Evolutionary conservation across 2,329 filamentous ascomycete genomes (phyloP), one percentile per base, ranked within the genome.

Genomic region (Hyphodiscus sp.): DNA sequence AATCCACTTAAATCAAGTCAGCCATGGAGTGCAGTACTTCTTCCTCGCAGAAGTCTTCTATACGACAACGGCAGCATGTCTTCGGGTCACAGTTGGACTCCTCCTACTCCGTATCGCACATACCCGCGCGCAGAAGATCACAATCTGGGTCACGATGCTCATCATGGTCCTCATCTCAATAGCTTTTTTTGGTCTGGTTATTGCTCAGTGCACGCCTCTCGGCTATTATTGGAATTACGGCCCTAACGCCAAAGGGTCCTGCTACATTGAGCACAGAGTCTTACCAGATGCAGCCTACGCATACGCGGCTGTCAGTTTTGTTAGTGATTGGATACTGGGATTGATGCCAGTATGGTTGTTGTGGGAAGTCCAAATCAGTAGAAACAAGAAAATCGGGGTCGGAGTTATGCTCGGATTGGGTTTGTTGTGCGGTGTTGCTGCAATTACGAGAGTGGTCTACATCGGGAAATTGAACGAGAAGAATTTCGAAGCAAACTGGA

Each of bases 341-440:
- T 59, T 77, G 2, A 63, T 80, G 10, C 78, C 78, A 0, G 69
- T 78, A 13, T 71, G 71, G n/a, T 70, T 80, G 41, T 65, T 80
- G 0, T 78, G 76, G 76, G 42, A 49, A 7, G 47, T 49, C 19
- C 47, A 49, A 18, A 49, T 49, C 15, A 49, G 47, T 30, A 42
- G 19, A 18, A 7, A 43, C 30, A 49, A 38, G 38, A 49, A 49
- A n/a, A 33, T 49, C 20, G 47, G 33, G 8, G 42, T 49, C n/a
- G 41, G 30, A 6, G 8, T 43, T 19, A 15, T 49, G 33, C 23
- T 49, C 19, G 47, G 47, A 9, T 33, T 49, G 18, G 47, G 47
- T 19, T 30, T 49, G 16, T 20, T 49, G 30, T 49, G 47, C n/a
- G 47, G 47, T n/a, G n/a, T 49, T 7, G 47, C 38, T 13, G 47